Evolutionary conservation across 495 filamentous ascomycete genomes (phyloP).

Genomic region (Aspergillus olivimuriae): DNA sequence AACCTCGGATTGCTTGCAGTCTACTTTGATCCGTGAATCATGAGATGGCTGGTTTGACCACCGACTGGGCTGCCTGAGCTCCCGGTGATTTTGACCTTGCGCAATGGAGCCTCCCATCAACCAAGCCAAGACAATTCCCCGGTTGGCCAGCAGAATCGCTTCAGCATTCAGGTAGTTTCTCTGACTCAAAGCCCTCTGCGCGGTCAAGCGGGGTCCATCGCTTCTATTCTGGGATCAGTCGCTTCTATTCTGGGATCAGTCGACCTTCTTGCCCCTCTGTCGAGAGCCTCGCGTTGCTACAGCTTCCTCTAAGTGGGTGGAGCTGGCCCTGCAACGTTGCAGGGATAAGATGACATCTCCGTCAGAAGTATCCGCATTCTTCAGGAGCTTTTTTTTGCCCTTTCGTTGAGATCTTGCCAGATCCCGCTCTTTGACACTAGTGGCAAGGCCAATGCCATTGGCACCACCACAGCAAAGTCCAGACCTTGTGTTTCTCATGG

Average conservation of each 20-base stretch:
- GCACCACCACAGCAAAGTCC: not conserved
- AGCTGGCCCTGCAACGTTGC: conserved; percentile 10
- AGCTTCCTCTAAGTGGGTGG: not conserved
- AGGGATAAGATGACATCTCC: not conserved
- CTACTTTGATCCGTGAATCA: not conserved
- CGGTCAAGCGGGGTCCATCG: no score
- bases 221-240: not conserved
- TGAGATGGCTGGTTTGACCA: not conserved
- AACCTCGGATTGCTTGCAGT: not conserved
- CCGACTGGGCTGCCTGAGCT: not conserved
- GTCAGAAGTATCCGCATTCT: conserved; percentile 7
- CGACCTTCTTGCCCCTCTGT: no score
- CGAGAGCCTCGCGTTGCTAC: no score
- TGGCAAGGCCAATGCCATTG: not conserved
- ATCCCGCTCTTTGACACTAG: not conserved
- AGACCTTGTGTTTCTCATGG: not conserved
- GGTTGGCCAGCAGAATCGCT: no score
- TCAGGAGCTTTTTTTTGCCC: not conserved
- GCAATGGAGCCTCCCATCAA: no score
- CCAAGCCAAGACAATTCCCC: no score
- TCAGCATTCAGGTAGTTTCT: no score
- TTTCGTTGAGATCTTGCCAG: not conserved
- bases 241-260: not conserved
- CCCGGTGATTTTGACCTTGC: no score
- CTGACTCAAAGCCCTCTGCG: no score